Base-by-base conservation (phyloP, 2,329 filamentous ascomycete genomes). In the Rutstroemia sp. region DNA sequence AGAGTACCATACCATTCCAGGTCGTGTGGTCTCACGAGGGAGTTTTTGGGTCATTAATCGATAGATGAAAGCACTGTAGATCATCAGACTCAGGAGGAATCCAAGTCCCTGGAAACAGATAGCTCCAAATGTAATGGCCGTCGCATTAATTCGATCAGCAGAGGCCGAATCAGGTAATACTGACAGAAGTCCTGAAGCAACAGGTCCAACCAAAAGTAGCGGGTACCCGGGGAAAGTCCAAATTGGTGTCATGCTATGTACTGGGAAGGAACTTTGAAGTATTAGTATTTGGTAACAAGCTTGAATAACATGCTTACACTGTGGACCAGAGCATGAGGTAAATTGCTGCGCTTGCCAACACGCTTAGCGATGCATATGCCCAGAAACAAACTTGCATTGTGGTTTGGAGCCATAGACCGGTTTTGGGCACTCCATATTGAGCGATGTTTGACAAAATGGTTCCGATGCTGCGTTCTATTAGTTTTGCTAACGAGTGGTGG, bases 151-250 rank as follows among this genome's bases (percentile, higher is more conserved):
- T 7, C 65, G 62, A 8, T 74, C 72, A 7, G 75, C 72, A 2
- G 66, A 59, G 2, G 55, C 59, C 5, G 62, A 34, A 55, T 62
- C 49, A 4, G 46, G 70, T 4, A 66, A 48, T 16, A 59, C 54
- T 23, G 65, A 65, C 58, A 82, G 77, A 30, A 82, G 72, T 49
- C 76, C 82, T 18, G 80, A 79, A 4, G 66, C 89, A 63, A 91
- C 83, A 0, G 89, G 86, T 0, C 86, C 89, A 21, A 87, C 82
- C 8, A 94, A 81, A 3, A 95, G 79, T 21, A 94, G 77, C 0
- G 90, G 88, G 62, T 95, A 95, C 0, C 87, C 88, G 0, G 89
- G 90, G 62, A 94, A 94, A 54, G 92, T 90, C 89, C 89, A 94
- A 18, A 90, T 83, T 0, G 89, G 89, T 0, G 89, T 94, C 90